A percentile compares a stretch with the other conserved stretches of the same genome.
Evolutionary conservation across 1,284 basidiomycete species (phyloP).

Genomic region (Rhodofomes roseus): DNA sequence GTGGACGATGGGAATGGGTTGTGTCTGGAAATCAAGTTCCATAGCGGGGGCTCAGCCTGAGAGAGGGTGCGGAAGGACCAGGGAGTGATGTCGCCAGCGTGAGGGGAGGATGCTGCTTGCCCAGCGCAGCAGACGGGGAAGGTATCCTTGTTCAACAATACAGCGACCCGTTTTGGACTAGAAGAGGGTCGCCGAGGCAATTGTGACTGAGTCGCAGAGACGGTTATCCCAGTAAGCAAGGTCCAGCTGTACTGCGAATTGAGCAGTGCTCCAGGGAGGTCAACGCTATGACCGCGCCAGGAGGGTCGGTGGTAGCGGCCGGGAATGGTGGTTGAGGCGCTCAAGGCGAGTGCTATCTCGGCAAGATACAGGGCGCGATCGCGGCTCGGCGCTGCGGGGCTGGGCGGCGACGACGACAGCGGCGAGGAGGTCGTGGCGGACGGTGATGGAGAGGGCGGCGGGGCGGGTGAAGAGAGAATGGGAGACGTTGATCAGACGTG

Average conservation of each 20-base stretch:
- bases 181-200: conserved; percentile 6
- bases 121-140: conserved; percentile 15
- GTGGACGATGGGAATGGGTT: conserved; percentile 35
- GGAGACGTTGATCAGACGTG: background rate
- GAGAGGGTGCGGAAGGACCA: background rate
- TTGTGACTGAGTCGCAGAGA: conserved; percentile 9
- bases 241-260: background rate
- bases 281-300: background rate
- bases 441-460: background rate
- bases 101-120: conserved; percentile 5
- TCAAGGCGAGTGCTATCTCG: background rate
- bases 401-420: background rate
- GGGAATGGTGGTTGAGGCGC: conserved; percentile 2
- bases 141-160: conserved; percentile 21
- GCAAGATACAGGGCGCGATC: conserved; percentile 1
- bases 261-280: background rate
- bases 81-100: conserved; percentile 7
- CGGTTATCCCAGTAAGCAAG: background rate
- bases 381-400: background rate
- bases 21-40: conserved; percentile 52
- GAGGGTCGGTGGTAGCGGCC: background rate
- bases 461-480: background rate
- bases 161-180: conserved; percentile 20
- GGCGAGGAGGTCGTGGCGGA: background rate
- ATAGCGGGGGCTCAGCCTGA: conserved; percentile 27